Base-by-base conservation (phyloP, 768 basidiomycete genomes). In the Daedaleopsis sinensis region DNA sequence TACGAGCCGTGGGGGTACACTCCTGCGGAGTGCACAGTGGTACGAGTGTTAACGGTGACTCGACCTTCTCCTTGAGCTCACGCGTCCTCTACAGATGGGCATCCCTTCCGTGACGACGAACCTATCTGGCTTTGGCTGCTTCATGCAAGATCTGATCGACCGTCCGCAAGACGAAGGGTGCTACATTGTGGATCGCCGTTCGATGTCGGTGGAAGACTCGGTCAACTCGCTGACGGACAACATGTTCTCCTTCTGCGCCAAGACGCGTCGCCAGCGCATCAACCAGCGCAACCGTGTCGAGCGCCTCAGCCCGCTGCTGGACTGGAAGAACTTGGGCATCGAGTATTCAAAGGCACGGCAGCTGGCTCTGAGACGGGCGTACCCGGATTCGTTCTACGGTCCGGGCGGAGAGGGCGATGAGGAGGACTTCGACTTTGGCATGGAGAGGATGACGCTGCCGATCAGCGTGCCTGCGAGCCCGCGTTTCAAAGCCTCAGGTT, bases 221-320 rank as follows among this genome's bases (percentile, higher is more conserved):
- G 93, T 96, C 68, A 88, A 82, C 76, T 89, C 90, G 71, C 86
- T 99, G 48, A 80, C 90, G 7, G 84, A 85, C 46, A 74, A 83
- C 67, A 88, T 96, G 86, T 87, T 87, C 76, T 70, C 76, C 6
- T 96, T 96, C 78, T 82, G 82, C 57, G 79, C 78, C 65, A 94
- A 94, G 81, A 89, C 94, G 5, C 83, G 97, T n/a, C 84, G 97
- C 47, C 97, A 98, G 74, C 85, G 97, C 52, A 98, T 98, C 76
- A 98, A 99, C 77, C 97, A 98, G 78, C 90, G 97, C 36, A 99
- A 98, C 78, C 87, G 97, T 46, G 96, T 98, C 56, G 97, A 99
- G 73, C 86, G 97, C 27, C 81, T 99, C 18, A 90, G 87, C 52
- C 96, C 96, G 16, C 75, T 99, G 58, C 80, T 99, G 61, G 97